Conservation (phyloP, 2,329 filamentous ascomycete genomes). For the Alternaria dauci region DNA sequence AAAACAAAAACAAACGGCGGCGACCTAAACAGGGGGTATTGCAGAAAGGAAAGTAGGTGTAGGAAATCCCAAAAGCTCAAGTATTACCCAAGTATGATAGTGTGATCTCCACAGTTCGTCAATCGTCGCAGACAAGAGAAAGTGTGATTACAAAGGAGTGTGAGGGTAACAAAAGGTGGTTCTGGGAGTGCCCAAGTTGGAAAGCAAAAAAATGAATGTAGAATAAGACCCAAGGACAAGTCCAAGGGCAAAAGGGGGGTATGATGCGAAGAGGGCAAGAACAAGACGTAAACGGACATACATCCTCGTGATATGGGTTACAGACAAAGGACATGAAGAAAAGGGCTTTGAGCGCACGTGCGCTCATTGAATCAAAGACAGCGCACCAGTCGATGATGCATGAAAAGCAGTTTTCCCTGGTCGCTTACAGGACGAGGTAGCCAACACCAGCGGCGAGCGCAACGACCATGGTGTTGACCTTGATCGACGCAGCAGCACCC, state of each 20-base stretch:
- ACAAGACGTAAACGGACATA: constrained; percentile 19
- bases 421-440: constrained; percentile 48
- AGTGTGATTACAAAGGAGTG: constrained; percentile 35
- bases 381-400: constrained; percentile 43
- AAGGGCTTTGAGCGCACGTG: constrained; percentile 1
- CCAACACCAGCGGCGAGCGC: constrained; percentile 43
- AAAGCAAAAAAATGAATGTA: constrained; percentile 13
- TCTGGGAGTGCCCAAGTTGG: constrained; percentile 16
- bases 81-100: constrained; percentile 8
- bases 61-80: neutral
- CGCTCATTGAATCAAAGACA: constrained; percentile 35
- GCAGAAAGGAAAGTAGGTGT: constrained; percentile 6
- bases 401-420: constrained; percentile 19
- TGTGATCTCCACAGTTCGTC: constrained; percentile 26
- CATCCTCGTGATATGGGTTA: constrained; percentile 30
- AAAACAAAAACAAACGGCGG: constrained; percentile 13
- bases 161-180: constrained; percentile 26
- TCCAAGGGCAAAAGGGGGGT: constrained; percentile 13
- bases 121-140: constrained; percentile 42
- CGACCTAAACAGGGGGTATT: constrained; percentile 7
- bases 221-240: constrained; percentile 16
- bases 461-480: constrained; percentile 43
- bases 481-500: constrained; percentile 45
- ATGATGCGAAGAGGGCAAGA: constrained; percentile 10
- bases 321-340: constrained; percentile 22